Evolutionary conservation across 2,329 filamentous ascomycete genomes (phyloP), one percentile per base, ranked within the genome.

Genomic region (Colletotrichum filicis): DNA sequence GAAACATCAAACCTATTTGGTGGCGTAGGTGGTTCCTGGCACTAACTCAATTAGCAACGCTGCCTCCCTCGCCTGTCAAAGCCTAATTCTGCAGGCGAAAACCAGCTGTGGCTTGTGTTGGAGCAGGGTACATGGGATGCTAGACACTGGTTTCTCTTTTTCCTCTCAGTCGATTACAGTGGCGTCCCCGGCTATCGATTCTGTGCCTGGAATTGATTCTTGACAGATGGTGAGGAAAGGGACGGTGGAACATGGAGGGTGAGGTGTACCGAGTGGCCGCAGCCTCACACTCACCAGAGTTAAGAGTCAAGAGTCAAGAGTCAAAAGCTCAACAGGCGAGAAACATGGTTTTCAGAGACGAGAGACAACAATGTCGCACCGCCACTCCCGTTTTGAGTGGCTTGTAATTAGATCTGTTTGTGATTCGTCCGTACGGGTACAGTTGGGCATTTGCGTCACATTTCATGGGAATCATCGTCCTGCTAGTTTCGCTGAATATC

Each of bases 301-400:
- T 3, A 1, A 35, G 32, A 35, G 32, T 12, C 7, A 32, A 35
- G 32, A 11, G 32, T 32, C 11, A 11, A 35, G 32, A 35, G 32
- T 35, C 24, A 26, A 14, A 2, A 35, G 32, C 12, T 28, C 26
- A 28, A 56, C 14, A 57, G 16, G 26, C 26, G 11, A 32, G 19
- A 52, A 52, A 22, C 28, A 32, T 28, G 26, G 22, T 6, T 12
- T 22, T n/a, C 12, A 5, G 52, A 56, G 30, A 42, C 49, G 30
- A 42, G 1, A 32, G 26, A 71, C 67, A 71, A 71, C 37, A 55
- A 42, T 67, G 62, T 71, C 62, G 68, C 62, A 70, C 63, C 68
- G 68, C 55, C 68, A 60, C 68, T 60, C 62, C 62, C 68, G 68
- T 26, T 49, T 19, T 32, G n/a, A 14, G 26, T 53, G 42, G 7